Evolutionary conservation across 208 protist species (phyloP).

Genomic region (Wallacemonas collosoma): DNA sequence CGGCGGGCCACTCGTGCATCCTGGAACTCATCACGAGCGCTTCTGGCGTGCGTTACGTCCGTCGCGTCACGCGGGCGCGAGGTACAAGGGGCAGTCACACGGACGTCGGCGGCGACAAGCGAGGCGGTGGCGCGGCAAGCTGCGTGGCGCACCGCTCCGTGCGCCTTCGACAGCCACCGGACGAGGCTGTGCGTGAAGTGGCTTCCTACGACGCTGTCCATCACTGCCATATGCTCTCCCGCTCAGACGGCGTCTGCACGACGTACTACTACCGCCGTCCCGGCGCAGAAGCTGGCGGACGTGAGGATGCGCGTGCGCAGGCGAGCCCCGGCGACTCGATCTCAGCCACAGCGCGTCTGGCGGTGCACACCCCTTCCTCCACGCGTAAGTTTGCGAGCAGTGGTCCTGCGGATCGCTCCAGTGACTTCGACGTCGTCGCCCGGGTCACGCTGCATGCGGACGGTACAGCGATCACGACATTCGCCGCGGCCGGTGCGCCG

Average conservation of each 20-base stretch:
- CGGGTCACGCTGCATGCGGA: conserved; percentile 60
- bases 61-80: not conserved
- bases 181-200: conserved; percentile 7
- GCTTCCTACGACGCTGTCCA: conserved; percentile 55
- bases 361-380: conserved; percentile 11
- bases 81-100: not conserved
- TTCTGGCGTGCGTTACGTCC: conserved; percentile 11
- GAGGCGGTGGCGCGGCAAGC: not conserved
- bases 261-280: conserved; percentile 44
- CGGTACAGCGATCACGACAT: conserved; percentile 64
- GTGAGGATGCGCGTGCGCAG: not conserved
- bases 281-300: not conserved
- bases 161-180: not conserved
- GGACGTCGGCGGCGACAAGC: conserved; percentile 7
- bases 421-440: conserved; percentile 27
- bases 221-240: conserved; percentile 55
- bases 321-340: not conserved
- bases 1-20: not conserved
- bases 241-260: conserved; percentile 64
- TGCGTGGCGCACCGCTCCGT: conserved; percentile 14
- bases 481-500: conserved; percentile 11
- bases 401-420: not conserved
- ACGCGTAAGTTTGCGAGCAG: conserved; percentile 9
- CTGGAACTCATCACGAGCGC: conserved; percentile 13
- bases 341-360: not conserved